Base-by-base conservation (phyloP, 345 rosid species). In the Melastoma malabathricum region DNA sequence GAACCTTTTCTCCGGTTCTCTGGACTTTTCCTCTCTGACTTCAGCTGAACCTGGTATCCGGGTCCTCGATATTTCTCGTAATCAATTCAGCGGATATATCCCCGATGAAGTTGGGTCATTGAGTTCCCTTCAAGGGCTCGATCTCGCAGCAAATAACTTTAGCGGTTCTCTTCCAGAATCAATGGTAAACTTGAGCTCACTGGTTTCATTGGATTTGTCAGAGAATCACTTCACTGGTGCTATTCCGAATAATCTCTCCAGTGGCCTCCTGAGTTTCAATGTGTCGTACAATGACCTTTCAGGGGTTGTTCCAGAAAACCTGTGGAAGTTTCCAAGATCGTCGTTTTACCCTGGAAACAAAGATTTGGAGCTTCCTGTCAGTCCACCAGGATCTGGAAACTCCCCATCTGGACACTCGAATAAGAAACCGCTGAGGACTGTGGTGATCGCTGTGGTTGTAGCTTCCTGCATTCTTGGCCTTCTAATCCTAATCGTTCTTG, bases 91-190 rank as follows among this genome's bases (percentile, higher is more conserved):
- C 29, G 95, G 93, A 15, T 69, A 76, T 63, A 81, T 86, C 67
- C 95, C 93, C n/a, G 75, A 65, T 59, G 74, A 67, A 45, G 64
- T 87, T 44, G 95, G 74, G 25, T 81, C 84, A 18, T 76, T 84
- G 48, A 50, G 72, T 44, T 73, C 73, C 67, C 85, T 92, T 61
- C 83, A 72, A 72, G 66, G 64, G 66, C 87, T 92, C 62, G 67
- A 73, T 69, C 75, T 92, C 56, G 93, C 87, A 29, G 83, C 75
- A 18, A 92, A 92, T 66, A 80, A 84, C 63, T 67, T 92, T 29
- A 80, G 94, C 44, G 96, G 98, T 48, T 84, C 89, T 46, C 66
- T 92, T 45, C 96, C 98, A 18, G 62, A 74, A 64, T 80, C 96
- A 60, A 60, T 86, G 76, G 69, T 68, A 54, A 79, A 71, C 59